These are phyloP conservation scores for Ascosphaera apis DNA, from an alignment of 2,329 filamentous ascomycete genomes.

Conservation along the genomic window DNA sequence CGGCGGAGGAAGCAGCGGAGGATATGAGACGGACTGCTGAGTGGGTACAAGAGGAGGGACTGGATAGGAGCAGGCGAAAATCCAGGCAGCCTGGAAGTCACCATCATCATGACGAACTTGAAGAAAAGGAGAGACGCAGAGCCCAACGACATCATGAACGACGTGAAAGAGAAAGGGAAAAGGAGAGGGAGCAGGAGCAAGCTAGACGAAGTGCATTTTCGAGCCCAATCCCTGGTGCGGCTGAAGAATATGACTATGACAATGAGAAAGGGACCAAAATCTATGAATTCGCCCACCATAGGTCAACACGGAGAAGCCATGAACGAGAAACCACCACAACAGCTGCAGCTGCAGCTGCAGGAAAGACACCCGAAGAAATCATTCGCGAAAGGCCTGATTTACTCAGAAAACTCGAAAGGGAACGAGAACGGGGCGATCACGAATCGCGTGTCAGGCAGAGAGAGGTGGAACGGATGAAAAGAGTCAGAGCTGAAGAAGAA, in stretches of 20 bases:
- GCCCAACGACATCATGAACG: neutral
- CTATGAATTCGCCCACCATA: neutral
- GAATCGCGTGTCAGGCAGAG: neutral
- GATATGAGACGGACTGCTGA: neutral
- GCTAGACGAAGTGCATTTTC: neutral
- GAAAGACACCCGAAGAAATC: neutral
- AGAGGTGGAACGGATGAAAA: neutral
- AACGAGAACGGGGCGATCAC: neutral
- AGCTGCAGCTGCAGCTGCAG: neutral
- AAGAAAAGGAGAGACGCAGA: neutral
- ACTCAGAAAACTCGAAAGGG: neutral
- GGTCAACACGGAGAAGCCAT: neutral
- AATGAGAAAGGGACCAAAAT: neutral
- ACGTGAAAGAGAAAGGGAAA: neutral
- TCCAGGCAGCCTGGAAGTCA: neutral
- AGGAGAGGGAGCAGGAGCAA: neutral
- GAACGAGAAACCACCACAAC: neutral
- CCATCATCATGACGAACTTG: neutral
- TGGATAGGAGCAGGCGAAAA: neutral
- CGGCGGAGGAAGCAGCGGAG: neutral
- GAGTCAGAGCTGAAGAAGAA: neutral
- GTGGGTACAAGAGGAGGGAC: neutral
- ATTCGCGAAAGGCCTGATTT: neutral
- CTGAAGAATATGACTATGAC: neutral
- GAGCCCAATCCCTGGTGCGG: neutral